Evolutionary conservation across 148 eudicot species (phyloP).

Genomic region (Rhododendron molle): DNA sequence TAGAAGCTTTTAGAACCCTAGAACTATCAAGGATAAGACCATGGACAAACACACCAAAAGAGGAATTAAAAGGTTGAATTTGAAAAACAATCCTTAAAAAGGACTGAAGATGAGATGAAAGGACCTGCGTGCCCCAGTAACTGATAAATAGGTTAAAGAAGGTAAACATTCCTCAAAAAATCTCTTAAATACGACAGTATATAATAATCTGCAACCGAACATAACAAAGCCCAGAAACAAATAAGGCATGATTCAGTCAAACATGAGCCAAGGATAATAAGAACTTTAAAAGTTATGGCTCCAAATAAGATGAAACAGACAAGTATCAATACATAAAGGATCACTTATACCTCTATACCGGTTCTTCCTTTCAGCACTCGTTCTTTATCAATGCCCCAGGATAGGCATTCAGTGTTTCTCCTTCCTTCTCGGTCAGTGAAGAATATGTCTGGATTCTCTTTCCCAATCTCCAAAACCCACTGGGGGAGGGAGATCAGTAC

Average conservation of each 20-base stretch:
- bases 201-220: background rate
- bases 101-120: background rate
- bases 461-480: slow-evolving; percentile 71
- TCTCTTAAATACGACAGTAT: background rate
- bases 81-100: background rate
- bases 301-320: background rate
- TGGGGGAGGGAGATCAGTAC: slow-evolving; percentile 55
- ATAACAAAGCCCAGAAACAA: background rate
- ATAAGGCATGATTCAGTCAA: background rate
- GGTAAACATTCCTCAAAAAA: background rate
- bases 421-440: slow-evolving; percentile 74
- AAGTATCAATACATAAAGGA: background rate
- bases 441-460: slow-evolving; percentile 64
- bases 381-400: slow-evolving; percentile 71
- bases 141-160: background rate
- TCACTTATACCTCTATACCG: slow-evolving; percentile 51
- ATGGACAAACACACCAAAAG: background rate
- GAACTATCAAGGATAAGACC: background rate
- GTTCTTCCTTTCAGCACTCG: slow-evolving; percentile 65
- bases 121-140: background rate
- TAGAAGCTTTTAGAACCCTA: background rate
- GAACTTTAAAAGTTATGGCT: background rate
- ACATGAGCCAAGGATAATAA: background rate
- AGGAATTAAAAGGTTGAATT: background rate
- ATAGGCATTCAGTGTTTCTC: slow-evolving; percentile 61